Base-by-base conservation (phyloP, 352 stramenopile species). In the Globisporangium alternatum region DNA sequence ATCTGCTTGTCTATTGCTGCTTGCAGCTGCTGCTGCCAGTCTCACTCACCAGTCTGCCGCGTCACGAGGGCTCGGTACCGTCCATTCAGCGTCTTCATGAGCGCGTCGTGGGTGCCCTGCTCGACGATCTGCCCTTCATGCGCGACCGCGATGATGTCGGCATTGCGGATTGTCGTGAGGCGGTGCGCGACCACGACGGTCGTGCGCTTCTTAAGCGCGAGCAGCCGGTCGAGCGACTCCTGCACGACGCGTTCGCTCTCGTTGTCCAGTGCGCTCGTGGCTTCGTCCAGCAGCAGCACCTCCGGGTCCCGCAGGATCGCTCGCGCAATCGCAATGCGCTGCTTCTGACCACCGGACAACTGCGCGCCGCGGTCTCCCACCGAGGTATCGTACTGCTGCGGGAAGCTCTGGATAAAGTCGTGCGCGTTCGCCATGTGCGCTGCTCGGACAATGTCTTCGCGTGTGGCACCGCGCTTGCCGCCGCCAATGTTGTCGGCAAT, bases 261-360 rank as follows among this genome's bases (percentile, higher is more conserved):
- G n/a, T 70, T 67, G 60, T 96, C 82, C 19, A 95, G 63, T n/a
- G 83, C 89, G 56, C 68, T 86, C 12, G 90, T 97, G 21, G 90
- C 90, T 70, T 97, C 93, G 65, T 98, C 93, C 2, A 98, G 67
- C 9, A 98, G 67, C n/a, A 98, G 64, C 37, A 98, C 84, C 2
- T 78, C 69, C 3, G 91, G 89, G 57, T 98, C 86, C 39, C 86
- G 86, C 19, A 98, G 71, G 30, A 98, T 90, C 8, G 92, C 95
- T 12, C 96, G 77, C 13, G 94, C 95, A n/a, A 98, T 88, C 54
- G 90, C 88, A 25, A 97, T 77, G 44, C 89, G 72, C 73, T 95
- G 84, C 70, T 98, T 96, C 70, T 98, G 95, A 30, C 95, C 95
- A 44, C 91, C 92, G 21, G 72, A 90, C 0, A 98, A 72, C 68